phyloP scores from a whole-genome alignment of 768 basidiomycete genomes.

The Cystobasidiopsis lactophilus region DNA sequence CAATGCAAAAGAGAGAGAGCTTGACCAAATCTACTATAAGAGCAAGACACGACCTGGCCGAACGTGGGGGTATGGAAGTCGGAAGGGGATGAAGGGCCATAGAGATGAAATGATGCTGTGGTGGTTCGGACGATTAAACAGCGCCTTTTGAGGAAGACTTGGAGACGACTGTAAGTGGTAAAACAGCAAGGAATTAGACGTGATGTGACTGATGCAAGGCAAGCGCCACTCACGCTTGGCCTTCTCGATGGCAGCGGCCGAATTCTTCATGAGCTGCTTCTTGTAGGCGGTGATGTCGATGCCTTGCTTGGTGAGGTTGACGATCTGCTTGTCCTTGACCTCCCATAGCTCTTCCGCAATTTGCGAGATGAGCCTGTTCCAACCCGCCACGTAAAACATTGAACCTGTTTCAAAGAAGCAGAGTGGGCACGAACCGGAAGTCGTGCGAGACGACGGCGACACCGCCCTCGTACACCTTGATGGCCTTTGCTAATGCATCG shows the following conservation, averaged over 20 bases:
- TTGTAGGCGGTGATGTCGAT: slow-evolving; percentile 89
- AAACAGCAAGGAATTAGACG: not conserved
- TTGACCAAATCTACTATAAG: too few species aligned
- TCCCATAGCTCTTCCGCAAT: slow-evolving; percentile 99
- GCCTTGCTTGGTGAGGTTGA: slow-evolving; percentile 71
- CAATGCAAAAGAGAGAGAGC: too few species aligned
- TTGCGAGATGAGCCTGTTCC: slow-evolving; percentile 58
- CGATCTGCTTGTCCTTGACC: slow-evolving; percentile 79
- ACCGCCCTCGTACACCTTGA: slow-evolving; percentile 92
- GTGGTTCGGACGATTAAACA: not conserved
- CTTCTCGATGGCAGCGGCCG: slow-evolving; percentile 10
- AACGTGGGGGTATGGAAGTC: too few species aligned
- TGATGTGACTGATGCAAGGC: not conserved
- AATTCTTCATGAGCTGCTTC: slow-evolving; percentile 25
- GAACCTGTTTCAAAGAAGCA: too few species aligned
- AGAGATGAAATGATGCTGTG: too few species aligned
- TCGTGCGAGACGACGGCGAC: slow-evolving; percentile 99
- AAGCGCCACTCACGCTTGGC: slow-evolving; percentile 4
- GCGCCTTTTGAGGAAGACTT: not conserved
- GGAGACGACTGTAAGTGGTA: not conserved
- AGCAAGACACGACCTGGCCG: too few species aligned
- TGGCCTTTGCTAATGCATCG: slow-evolving; percentile 80
- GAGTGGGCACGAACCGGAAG: slow-evolving; percentile 71
- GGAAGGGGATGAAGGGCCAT: too few species aligned
- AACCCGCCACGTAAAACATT: not conserved